Base-by-base conservation (phyloP, 352 stramenopile species). In the Phytophthora syringae region DNA sequence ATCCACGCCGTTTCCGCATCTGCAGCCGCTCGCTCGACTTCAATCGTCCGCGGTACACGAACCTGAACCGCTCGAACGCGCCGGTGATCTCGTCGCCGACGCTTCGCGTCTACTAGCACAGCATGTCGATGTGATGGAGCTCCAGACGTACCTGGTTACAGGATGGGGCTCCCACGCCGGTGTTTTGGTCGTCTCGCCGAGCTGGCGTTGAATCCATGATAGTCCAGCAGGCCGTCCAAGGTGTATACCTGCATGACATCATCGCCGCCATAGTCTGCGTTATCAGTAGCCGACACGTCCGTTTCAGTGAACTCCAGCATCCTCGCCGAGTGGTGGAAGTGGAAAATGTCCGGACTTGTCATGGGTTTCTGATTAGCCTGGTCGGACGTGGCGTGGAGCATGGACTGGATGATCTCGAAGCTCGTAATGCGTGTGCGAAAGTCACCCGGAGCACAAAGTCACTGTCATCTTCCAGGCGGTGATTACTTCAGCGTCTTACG, bases 371-470 rank as follows among this genome's bases (percentile, higher is more conserved):
- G 86, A 55, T 93, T 93, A 16, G 80, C 84, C 49, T 90, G 78
- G 63, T 95, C 93, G 32, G 83, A 92, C 20, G 80, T 93, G 15
- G 86, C 84, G 51, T 93, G 93, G 25, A 95, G 79, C 79, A 95
- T 95, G 24, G 84, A 84, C 67, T 95, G 86, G 48, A 95, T 93
- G 53, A 95, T 92, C 64, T 95, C 86, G 34, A 95, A 95, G 59
- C 86, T 95, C 32, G 86, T 95, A 0, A 84, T 95, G 30, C 86
- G 83, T 16, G 44, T 81, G 1, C 84, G 83, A 83, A 93, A 74
- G 0, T 64, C 64, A 15, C 60, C 49, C 10, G 52, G 40, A 12
- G 39, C 25, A 21, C n/a, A n/a, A n/a, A n/a, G n/a, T n/a, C n/a
- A n/a, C n/a, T n/a, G n/a, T n/a, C n/a, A n/a, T n/a, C n/a, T n/a